These are phyloP conservation scores for Grigorovia humatica DNA, from an alignment of 805 yeast genomes.

Conservation along the genomic window DNA sequence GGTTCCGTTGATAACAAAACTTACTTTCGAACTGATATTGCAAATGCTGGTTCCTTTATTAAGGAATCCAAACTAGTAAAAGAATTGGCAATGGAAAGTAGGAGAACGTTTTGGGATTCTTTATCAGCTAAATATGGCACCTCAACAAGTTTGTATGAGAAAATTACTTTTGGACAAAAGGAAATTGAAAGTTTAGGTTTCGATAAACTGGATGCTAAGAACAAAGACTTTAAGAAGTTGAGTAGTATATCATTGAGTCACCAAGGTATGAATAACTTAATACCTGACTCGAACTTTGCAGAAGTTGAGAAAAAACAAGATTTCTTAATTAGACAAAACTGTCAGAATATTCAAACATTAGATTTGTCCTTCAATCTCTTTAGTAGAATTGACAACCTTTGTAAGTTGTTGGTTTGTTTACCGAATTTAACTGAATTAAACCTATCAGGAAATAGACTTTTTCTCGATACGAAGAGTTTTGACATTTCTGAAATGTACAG, in stretches of 20 bases:
- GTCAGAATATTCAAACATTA: conserved; percentile 29
- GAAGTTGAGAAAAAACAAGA: background rate
- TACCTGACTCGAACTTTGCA: background rate
- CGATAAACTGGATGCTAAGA: conserved; percentile 40
- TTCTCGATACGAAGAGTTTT: background rate
- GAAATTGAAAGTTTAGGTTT: conserved; percentile 56
- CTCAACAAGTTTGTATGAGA: conserved; percentile 22
- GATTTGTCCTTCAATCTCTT: conserved; percentile 57
- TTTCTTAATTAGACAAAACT: background rate
- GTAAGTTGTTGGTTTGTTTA: conserved; percentile 9
- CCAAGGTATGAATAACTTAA: background rate
- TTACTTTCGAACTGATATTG: conserved; percentile 38
- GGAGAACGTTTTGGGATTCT: conserved; percentile 37
- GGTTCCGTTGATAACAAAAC: conserved; percentile 46
- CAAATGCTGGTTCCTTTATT: conserved; percentile 18
- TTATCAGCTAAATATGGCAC: conserved; percentile 39
- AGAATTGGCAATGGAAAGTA: conserved; percentile 22
- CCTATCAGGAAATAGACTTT: conserved; percentile 14
- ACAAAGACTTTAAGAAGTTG: conserved; percentile 37
- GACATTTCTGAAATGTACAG: background rate
- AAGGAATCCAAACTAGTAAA: conserved; percentile 18
- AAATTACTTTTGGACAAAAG: conserved; percentile 45
- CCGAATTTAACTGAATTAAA: conserved; percentile 11
- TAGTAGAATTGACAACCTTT: conserved; percentile 31
- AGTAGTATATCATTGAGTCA: conserved; percentile 37